Percentiles rank a stretch among this genome's conserved stretches.
These are phyloP conservation scores for Solanum corneliomulleri DNA, from an alignment of 257 asterid species.

Conservation along the genomic window DNA sequence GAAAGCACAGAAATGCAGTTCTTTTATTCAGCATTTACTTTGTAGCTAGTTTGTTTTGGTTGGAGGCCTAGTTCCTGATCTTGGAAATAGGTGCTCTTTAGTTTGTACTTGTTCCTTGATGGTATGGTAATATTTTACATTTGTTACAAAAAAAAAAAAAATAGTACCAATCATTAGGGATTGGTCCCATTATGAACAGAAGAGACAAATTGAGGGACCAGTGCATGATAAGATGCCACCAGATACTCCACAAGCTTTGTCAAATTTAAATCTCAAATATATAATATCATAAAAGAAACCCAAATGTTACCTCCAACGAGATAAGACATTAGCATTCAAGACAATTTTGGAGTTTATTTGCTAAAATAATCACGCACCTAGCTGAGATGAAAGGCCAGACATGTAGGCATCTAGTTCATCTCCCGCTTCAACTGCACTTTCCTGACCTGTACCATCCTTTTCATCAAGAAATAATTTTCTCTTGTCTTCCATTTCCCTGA, in stretches of 20 bases:
- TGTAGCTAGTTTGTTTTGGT: no score
- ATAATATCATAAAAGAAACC: background rate
- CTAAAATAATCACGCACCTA: constrained; percentile 40
- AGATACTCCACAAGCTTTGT: background rate
- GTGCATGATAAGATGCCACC: background rate
- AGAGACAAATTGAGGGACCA: background rate
- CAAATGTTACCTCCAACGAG: background rate
- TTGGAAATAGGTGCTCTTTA: no score
- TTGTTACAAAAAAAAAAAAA: no score
- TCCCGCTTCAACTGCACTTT: constrained; percentile 32
- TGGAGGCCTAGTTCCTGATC: no score
- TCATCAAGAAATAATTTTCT: constrained; percentile 44
- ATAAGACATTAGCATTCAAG: background rate
- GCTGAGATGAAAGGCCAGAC: constrained; percentile 85
- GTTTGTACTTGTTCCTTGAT: no score
- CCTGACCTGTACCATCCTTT: background rate
- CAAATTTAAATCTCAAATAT: background rate
- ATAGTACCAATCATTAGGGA: background rate
- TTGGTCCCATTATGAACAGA: background rate
- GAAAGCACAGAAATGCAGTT: no score
- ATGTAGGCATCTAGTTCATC: constrained; percentile 95
- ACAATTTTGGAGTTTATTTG: background rate
- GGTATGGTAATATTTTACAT: no score
- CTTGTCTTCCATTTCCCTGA: constrained; percentile 53
- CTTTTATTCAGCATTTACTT: no score